Conservation (phyloP, 2,329 filamentous ascomycete genomes). For the Trichoderma afroharzianum region DNA sequence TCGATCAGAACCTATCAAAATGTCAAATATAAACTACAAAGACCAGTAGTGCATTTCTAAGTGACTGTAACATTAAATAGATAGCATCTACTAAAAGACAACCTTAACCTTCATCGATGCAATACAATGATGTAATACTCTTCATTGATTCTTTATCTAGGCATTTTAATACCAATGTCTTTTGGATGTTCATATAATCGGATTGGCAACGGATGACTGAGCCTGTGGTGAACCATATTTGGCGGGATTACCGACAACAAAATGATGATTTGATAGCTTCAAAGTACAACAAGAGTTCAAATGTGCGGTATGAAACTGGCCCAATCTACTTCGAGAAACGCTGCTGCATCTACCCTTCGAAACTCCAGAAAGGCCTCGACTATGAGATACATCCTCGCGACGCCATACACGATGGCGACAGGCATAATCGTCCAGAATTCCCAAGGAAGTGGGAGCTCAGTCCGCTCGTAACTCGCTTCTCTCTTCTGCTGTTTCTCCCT, state of each 20-base stretch:
- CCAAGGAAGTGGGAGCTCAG: neutral
- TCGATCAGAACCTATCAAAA: neutral
- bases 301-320: neutral
- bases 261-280: neutral
- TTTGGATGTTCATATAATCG: no score
- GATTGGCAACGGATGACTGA: no score
- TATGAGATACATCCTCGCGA: neutral
- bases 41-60: no score
- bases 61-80: no score
- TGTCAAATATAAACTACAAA: neutral
- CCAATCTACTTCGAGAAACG: neutral
- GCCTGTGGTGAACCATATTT: no score
- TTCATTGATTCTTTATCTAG: no score
- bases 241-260: no score
- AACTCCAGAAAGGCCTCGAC: neutral
- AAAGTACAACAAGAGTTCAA: rapidly evolving
- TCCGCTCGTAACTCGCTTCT: neutral
- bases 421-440: neutral
- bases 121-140: no score
- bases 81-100: no score
- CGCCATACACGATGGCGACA: neutral
- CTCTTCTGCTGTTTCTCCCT: neutral
- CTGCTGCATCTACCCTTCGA: neutral
- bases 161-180: no score
- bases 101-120: no score